Percentiles rank a stretch among this genome's conserved stretches.
phyloP scores from a whole-genome alignment of 768 basidiomycete genomes.

The Cystofilobasidium ferigula region DNA sequence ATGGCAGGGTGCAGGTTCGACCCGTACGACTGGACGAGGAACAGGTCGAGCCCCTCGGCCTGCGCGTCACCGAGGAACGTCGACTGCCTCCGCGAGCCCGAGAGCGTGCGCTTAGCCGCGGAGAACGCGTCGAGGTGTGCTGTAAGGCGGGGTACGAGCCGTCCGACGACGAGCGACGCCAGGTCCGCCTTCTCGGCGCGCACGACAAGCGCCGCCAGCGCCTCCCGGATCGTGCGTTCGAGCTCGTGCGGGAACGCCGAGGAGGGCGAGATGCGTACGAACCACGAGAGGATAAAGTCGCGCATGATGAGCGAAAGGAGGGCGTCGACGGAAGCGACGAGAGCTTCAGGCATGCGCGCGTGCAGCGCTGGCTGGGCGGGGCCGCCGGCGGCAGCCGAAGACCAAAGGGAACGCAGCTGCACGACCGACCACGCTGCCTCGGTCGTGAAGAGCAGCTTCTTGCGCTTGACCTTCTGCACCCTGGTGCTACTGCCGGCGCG shows the following conservation, averaged over 20 bases:
- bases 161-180: conserved; percentile 64
- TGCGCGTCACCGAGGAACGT: neutral
- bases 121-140: conserved; percentile 76
- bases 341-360: conserved; percentile 49
- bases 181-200: conserved; percentile 56
- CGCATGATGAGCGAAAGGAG: conserved; percentile 68
- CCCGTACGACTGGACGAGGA: conserved; percentile 72
- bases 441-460: conserved; percentile 64
- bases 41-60: conserved; percentile 70
- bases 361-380: conserved; percentile 46
- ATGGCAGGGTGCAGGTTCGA: conserved; percentile 70
- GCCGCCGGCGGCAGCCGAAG: conserved; percentile 45
- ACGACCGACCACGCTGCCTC: conserved; percentile 92
- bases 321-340: conserved; percentile 65
- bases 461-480: neutral
- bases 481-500: neutral
- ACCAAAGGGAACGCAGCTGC: conserved; percentile 80
- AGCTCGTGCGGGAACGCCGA: conserved; percentile 80
- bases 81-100: conserved; percentile 14
- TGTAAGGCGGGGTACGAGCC: conserved; percentile 78
- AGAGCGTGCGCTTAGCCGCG: conserved; percentile 55
- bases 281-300: conserved; percentile 87
- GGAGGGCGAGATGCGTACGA: conserved; percentile 66
- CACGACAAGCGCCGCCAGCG: conserved; percentile 50
- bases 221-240: conserved; percentile 59